A percentile compares a stretch with the other conserved stretches of the same genome.
Evolutionary conservation across 208 protist genomes (phyloP).

Genomic region (Crithidia brevicula): DNA sequence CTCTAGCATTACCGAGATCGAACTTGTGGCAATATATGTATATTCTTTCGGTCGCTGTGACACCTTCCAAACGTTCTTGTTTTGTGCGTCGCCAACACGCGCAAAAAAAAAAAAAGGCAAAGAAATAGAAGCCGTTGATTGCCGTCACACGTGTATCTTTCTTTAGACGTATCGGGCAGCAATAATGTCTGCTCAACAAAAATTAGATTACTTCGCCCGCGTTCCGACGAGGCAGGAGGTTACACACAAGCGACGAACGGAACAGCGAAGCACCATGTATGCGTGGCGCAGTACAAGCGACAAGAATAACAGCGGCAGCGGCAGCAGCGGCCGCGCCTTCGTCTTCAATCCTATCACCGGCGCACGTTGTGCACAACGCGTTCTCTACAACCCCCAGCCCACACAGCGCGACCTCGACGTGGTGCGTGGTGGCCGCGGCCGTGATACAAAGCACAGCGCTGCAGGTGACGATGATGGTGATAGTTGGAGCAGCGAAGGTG

Average conservation of each 20-base stretch:
- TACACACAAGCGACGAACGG: slow-evolving; percentile 24
- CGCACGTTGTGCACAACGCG: slow-evolving; percentile 4
- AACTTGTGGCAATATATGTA: too few species aligned
- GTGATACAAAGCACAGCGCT: too few species aligned
- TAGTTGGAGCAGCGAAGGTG: neutral
- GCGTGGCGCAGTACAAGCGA: too few species aligned
- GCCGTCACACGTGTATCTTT: neutral
- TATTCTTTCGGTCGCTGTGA: too few species aligned
- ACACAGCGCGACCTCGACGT: slow-evolving; percentile 15
- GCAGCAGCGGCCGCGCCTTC: slow-evolving; percentile 20
- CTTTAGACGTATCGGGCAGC: neutral
- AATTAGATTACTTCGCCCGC: slow-evolving; percentile 53
- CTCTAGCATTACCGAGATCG: too few species aligned
- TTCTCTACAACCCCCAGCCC: slow-evolving; percentile 17
- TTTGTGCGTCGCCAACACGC: too few species aligned
- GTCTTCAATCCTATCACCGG: slow-evolving; percentile 31
- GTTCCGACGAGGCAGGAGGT: slow-evolving; percentile 23
- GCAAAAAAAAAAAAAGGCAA: slow-evolving; percentile 7
- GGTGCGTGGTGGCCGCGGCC: too few species aligned
- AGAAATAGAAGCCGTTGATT: neutral
- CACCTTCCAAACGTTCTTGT: too few species aligned
- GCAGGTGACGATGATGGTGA: neutral
- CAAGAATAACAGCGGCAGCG: too few species aligned
- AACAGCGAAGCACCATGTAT: slow-evolving; percentile 52
- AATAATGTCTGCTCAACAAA: slow-evolving; percentile 23